These are phyloP conservation scores for Boletus pseudopeckii DNA, from an alignment of 768 basidiomycete species.

Conservation along the genomic window DNA sequence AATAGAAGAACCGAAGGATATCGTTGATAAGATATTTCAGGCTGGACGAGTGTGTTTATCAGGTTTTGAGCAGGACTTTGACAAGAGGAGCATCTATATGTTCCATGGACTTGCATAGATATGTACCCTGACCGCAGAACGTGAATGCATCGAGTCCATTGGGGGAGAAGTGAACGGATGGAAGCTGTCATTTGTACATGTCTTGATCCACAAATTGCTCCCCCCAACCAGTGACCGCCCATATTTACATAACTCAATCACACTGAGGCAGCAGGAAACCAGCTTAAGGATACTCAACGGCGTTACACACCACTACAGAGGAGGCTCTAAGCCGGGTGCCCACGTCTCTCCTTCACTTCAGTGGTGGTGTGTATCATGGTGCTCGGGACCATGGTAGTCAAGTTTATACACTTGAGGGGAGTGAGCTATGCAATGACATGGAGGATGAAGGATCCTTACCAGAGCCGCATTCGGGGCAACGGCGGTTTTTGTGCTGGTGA, in stretches of 20 bases:
- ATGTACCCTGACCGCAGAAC: too few relatives aligned
- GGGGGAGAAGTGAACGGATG: not conserved
- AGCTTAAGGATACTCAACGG: not conserved
- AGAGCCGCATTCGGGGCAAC: slow-evolving; percentile 93
- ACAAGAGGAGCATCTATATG: too few relatives aligned
- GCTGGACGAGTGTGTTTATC: not conserved
- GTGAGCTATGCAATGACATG: slow-evolving; percentile 2
- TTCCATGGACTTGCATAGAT: too few relatives aligned
- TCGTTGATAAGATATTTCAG: not conserved
- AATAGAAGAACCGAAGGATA: too few relatives aligned
- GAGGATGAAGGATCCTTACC: slow-evolving; percentile 48
- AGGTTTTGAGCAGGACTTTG: too few relatives aligned
- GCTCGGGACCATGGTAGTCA: slow-evolving; percentile 64
- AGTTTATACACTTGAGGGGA: slow-evolving; percentile 60
- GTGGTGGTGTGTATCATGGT: slow-evolving; percentile 48
- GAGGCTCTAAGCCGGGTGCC: slow-evolving; percentile 9
- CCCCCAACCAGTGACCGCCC: not conserved
- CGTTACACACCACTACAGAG: slow-evolving; percentile 16
- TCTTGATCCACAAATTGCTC: not conserved
- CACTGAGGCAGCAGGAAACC: not conserved
- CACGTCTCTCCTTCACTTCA: slow-evolving; percentile 15
- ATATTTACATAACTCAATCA: not conserved
- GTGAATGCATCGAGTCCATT: too few relatives aligned
- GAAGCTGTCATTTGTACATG: not conserved
- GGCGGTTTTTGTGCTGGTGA: slow-evolving; percentile 59